These are phyloP conservation scores for Lasiodiplodia hormozganensis DNA, from an alignment of 2,329 filamentous ascomycete species.

Conservation along the genomic window DNA sequence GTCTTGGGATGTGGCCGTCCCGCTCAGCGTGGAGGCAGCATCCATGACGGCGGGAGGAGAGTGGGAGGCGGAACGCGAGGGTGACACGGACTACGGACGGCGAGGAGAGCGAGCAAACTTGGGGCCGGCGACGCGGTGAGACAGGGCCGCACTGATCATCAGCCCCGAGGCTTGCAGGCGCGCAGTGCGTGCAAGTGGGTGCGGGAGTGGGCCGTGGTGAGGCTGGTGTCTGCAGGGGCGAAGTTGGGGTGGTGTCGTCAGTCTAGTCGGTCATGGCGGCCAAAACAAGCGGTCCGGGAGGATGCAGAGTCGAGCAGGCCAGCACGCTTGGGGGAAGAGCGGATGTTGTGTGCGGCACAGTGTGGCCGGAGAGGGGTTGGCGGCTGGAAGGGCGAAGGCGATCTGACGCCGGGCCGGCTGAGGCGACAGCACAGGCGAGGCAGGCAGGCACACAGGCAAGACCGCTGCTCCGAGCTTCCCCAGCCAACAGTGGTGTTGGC, in stretches of 20 bases:
- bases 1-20: conserved; percentile 21
- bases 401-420: conserved; percentile 8
- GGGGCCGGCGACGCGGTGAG: conserved; percentile 27
- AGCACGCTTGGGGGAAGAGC: conserved; percentile 14
- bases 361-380: conserved; percentile 23
- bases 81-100: conserved; percentile 34
- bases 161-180: conserved; percentile 16
- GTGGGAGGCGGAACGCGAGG: conserved; percentile 34
- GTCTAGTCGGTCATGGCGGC: conserved; percentile 20
- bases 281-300: background rate
- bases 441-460: conserved; percentile 5
- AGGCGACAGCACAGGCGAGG: conserved; percentile 19
- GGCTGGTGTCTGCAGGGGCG: conserved; percentile 19
- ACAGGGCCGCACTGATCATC: conserved; percentile 30
- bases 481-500: conserved; percentile 13
- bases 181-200: conserved; percentile 21
- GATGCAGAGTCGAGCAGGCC: background rate
- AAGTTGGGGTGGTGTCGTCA: conserved; percentile 13
- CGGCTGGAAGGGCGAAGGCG: conserved; percentile 11
- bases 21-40: conserved; percentile 29
- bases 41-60: conserved; percentile 31
- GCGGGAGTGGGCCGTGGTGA: conserved; percentile 11
- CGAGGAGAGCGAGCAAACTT: conserved; percentile 29
- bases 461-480: conserved; percentile 16
- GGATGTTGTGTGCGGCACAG: conserved; percentile 14